Evolutionary conservation across 257 asterid genomes (phyloP), one percentile per base, ranked within the genome.

Genomic region (Coffea canephora): DNA sequence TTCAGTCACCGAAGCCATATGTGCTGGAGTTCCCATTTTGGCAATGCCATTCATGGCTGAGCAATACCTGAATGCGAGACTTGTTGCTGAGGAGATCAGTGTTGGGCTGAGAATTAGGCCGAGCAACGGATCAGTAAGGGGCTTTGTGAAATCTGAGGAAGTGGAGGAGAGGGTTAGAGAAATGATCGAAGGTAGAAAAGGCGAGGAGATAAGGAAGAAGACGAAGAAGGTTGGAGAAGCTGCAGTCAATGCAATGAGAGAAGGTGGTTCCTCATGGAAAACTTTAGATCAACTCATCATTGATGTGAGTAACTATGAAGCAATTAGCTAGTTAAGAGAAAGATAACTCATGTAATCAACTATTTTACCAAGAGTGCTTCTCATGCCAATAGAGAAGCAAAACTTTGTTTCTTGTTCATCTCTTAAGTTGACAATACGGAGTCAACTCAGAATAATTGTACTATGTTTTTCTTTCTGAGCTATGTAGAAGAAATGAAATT

Each of bases 21-120:
- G 81, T 59, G 88, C 91, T 41, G 85, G 84, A 0, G 93, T 91
- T 15, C 94, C 98, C 16, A 81, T 93, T 14, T 75, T 93, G 0
- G 96, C 93, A 5, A 14, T 91, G 78, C 97, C 98, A 13, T 79
- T 91, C 45, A 89, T 91, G 87, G 98, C 97, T 69, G 97, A 93
- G 59, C 97, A 93, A 78, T 93, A 90, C 27, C 0, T 91, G 73
- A 93, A 91, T 73, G 88, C 94, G 18, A 86, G 88, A 46, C 23
- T 91, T 9, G 89, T 90, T 78, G 86, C 67, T 62, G 94, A 91
- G 83, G 92, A 78, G 25, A 48, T 77, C 1, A 91, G 90, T 4
- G 79, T 80, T 68, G 97, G 96, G 75, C 18, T 91, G 77, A 83
- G 92, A 74, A 57, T 87, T 27, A 79, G 45, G 88, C 88, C 97